Evolutionary conservation across 2,329 filamentous ascomycete species (phyloP), one percentile per base, ranked within the genome.

Genomic region (Juglanconis juglandina): DNA sequence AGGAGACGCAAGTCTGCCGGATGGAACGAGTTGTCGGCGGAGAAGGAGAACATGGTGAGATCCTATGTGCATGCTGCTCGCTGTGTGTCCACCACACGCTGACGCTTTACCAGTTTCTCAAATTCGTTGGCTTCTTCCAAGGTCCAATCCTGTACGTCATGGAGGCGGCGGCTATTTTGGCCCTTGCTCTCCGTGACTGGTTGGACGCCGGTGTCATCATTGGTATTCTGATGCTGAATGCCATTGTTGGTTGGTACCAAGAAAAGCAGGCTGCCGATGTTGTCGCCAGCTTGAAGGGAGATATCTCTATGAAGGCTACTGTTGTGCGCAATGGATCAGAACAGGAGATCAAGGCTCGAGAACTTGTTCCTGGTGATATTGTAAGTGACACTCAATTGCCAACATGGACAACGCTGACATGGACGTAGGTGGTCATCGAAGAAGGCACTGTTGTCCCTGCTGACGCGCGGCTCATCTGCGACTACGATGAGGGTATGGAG

Each of bases 221-320:
- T 68, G 88, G 83, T 79, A 91, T 92, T 75, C 78, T 92, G 59
- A 68, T 87, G 71, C 86, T 92, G 64, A 92, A 92, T 78, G 88
- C 88, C 66, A 77, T 87, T 65, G 88, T 91, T 73, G 88, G 88
- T 79, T 91, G 88, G 85, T 91, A 91, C 75, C 88, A 91, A 74
- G 88, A 91, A 77, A 91, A 91, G 79, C 88, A 91, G 76, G 88
- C 88, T 68, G 88, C 87, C 66, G 88, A 91, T 75, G 87, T 91
- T 69, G 88, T 90, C 69, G 88, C 88, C 59, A 85, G 80, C 64
- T 78, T 91, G 64, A 91, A 91, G 80, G 88, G 88, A 78, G 88
- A 91, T 70, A 91, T 92, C 70, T 88, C 88, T 68, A 88, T 91
- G 86, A 88, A 85, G 76, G 84, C 87, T 52, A 80, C 78, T 64